Evolutionary conservation across 1,139 yeast species (phyloP), one percentile per base, ranked within the genome.

Genomic region (Pichia sp.): DNA sequence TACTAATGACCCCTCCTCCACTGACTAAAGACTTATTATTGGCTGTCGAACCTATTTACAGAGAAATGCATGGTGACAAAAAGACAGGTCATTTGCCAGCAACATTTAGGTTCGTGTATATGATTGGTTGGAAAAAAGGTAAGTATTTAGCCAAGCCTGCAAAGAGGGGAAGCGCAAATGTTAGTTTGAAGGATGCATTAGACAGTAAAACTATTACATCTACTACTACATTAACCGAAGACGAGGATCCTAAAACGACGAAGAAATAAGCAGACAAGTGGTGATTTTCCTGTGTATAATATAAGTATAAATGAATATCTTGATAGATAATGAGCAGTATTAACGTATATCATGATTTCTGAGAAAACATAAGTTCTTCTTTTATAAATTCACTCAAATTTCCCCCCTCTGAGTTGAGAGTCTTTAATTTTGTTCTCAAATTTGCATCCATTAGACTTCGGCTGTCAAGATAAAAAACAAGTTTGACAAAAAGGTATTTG

Each of bases 61-160:
- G 76, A 63, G 72, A 81, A 8, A 73, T 89, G 64, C 95, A 89
- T 66, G 95, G 93, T 2, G 80, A 73, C 54, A 71, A 67, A 2
- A 59, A 68, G n/a, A 81, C 80, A 0, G 69, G 70, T 0, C 72
- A 79, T 1, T 67, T 81, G 45, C 85, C 85, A 1, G 83, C 79
- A 5, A 89, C 96, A 0, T 89, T 82, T 68, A 75, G 90, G 58
- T 79, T 89, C 50, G 81, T 89, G 19, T 85, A 84, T 67, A 84
- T 89, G 89, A 87, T 89, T 67, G 96, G 96, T 1, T 89, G 96
- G 96, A 89, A 87, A 68, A 84, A 85, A 62, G 79, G 88, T 57
- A 60, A 66, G 8, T 67, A 70, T 53, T 90, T 87, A 65, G 90
- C 90, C 3, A 75, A 84, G 64, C 95, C 95, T 0, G 75, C 87